A percentile compares a stretch with the other conserved stretches of the same genome.
These are phyloP conservation scores for Botrytis galanthina DNA, from an alignment of 2,329 filamentous ascomycete genomes.

Conservation along the genomic window DNA sequence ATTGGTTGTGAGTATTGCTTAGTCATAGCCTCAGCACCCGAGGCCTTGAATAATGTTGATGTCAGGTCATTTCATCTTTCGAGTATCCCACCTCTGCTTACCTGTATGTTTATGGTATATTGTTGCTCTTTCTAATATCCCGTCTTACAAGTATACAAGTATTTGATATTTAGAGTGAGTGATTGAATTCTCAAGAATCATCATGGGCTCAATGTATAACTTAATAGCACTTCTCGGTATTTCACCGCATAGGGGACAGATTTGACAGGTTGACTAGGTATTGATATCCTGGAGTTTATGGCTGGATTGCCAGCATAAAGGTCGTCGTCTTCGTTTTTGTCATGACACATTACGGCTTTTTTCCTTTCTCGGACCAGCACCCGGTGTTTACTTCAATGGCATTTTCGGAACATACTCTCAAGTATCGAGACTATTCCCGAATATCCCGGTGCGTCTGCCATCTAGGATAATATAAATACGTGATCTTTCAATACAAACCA, in stretches of 20 bases:
- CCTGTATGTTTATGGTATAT: not conserved
- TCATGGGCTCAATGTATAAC: not conserved
- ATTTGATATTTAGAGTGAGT: not conserved
- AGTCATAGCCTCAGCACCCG: conserved; percentile 5
- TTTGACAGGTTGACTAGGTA: not conserved
- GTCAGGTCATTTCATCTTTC: not conserved
- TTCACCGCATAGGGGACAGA: no score
- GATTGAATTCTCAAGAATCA: not conserved
- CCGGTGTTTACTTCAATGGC: not conserved
- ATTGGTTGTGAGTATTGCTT: conserved; percentile 16
- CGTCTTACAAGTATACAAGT: not conserved
- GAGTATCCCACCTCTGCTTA: conserved; percentile 1
- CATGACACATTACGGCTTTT: not conserved
- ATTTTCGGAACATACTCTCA: not conserved
- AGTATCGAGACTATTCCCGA: not conserved
- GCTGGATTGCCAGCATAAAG: not conserved
- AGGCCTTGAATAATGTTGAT: not conserved
- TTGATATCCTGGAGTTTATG: not conserved
- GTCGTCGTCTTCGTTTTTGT: not conserved
- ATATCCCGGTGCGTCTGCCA: not conserved
- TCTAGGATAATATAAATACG: not conserved
- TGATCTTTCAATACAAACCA: not conserved
- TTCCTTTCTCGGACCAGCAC: not conserved
- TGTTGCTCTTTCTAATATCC: no score
- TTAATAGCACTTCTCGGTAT: not conserved